These are phyloP conservation scores for Phascolomyces articulosus DNA, from an alignment of 371 early-diverging fungal species.

Conservation along the genomic window DNA sequence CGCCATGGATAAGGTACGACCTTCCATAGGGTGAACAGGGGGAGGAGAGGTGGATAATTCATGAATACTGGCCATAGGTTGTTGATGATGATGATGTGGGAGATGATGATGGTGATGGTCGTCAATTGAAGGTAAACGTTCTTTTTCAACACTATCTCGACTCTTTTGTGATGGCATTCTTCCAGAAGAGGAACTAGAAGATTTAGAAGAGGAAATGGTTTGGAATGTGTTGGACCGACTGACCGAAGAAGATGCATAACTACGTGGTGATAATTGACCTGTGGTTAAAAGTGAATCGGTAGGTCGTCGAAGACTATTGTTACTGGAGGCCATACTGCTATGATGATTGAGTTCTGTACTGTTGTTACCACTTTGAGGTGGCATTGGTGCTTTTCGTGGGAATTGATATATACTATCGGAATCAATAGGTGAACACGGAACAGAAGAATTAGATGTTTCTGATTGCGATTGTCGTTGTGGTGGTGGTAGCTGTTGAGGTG, in stretches of 20 bases:
- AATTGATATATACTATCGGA: constrained; percentile 37
- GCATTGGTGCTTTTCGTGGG: constrained; percentile 49
- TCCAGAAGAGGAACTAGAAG: constrained; percentile 20
- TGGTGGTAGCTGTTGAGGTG: no score
- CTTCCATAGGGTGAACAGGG: constrained; percentile 6
- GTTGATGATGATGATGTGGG: neutral
- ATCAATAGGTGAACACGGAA: constrained; percentile 20
- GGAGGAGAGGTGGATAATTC: neutral
- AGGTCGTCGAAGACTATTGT: neutral
- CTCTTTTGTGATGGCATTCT: constrained; percentile 13
- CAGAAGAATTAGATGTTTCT: neutral
- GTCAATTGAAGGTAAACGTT: neutral
- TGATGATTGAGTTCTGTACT: neutral
- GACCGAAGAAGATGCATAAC: constrained; percentile 30
- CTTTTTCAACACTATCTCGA: neutral
- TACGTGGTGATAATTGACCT: constrained; percentile 30
- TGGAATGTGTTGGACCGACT: constrained; percentile 52
- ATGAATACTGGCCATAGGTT: constrained; percentile 7
- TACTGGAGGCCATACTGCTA: constrained; percentile 5
- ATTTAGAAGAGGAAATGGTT: constrained; percentile 38
- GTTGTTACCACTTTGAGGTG: constrained; percentile 24
- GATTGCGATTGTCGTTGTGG: neutral
- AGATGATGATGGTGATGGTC: neutral
- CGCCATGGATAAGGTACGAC: constrained; percentile 3
- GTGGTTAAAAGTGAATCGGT: constrained; percentile 13